A percentile compares a stretch with the other conserved stretches of the same genome.
Evolutionary conservation across 2,329 filamentous ascomycete species (phyloP).

Genomic region (Diaporthe australafricana): DNA sequence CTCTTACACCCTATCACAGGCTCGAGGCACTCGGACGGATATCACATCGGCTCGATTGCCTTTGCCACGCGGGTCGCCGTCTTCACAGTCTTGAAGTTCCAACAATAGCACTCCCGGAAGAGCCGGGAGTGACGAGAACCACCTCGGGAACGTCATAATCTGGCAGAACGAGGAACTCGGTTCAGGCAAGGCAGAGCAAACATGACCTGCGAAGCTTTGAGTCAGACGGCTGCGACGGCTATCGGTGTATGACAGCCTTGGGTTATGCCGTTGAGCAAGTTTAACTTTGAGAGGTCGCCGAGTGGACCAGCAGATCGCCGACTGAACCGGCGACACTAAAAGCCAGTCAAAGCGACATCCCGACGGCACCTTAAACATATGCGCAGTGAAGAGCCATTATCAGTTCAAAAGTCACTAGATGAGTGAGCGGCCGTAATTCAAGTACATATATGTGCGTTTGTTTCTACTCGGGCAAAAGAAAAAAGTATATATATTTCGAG

Average conservation of each 20-base stretch:
- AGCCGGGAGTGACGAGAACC: background rate
- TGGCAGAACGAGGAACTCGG: background rate
- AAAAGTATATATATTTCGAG: background rate
- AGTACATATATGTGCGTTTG: background rate
- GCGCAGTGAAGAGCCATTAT: background rate
- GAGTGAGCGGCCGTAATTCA: background rate
- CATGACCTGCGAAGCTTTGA: background rate
- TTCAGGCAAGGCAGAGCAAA: background rate
- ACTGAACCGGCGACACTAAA: background rate
- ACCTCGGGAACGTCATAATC: background rate
- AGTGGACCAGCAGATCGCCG: background rate
- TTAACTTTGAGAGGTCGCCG: conserved; percentile 23
- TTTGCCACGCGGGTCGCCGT: conserved; percentile 13
- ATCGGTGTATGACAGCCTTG: conserved; percentile 7
- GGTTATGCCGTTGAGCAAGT: conserved; percentile 17
- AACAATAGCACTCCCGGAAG: background rate
- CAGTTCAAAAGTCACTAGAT: background rate
- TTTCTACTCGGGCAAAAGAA: background rate
- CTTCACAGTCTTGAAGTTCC: background rate
- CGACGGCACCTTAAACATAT: background rate
- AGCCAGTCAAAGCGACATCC: background rate
- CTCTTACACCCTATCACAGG: background rate
- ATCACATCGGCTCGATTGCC: background rate
- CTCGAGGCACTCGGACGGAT: background rate
- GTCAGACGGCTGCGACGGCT: conserved; percentile 8